Evolutionary conservation across 306 rosid genomes (phyloP), one percentile per base, ranked within the genome.

Genomic region (Vigna radiata): DNA sequence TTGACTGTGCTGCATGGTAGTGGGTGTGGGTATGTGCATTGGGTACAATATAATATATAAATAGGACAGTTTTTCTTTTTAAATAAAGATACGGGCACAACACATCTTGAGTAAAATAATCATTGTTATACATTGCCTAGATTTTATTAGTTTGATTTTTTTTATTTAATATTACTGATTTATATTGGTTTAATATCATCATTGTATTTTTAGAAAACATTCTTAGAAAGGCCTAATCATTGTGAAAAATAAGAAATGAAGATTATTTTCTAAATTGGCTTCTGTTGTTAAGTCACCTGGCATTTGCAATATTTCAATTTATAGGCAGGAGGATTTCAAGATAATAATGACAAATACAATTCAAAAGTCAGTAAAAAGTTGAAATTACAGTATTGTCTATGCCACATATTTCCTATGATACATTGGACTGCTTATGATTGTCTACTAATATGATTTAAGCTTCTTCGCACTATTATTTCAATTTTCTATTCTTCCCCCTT

Each of bases 1-100:
- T 49, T 79, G 77, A 55, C 74, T 7, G 21, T 61, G 67, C n/a
- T 31, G 64, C 39, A 25, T 17, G 23, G 39, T 18, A 1, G 14
- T 59, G 65, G 37, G 18, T 25, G 11, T 11, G 62, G 4, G 62
- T 55, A 33, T 33, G 33, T 33, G 37, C 4, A 12, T 58, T 0
- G 3, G 64, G 64, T 25, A 23, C 16, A 58, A 58, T 55, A 54
- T 1, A 9, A 7, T 55, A 19, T 55, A 23, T 23, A 4, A 11
- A 11, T 4, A 12, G 0, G 27, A 27, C 13, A 11, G 1, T 33
- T 33, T 21, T 5, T 21, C 13, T 58, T 25, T 5, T 23, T 23
- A 10, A 58, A 23, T 11, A n/a, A 58, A 23, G 37, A 8, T 14
- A 21, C 3, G 9, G 7, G 39, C 3, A 10, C 33, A 55, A 6